Evolutionary conservation across 2,329 filamentous ascomycete species (phyloP).

Genomic region (Fusarium dimerum): DNA sequence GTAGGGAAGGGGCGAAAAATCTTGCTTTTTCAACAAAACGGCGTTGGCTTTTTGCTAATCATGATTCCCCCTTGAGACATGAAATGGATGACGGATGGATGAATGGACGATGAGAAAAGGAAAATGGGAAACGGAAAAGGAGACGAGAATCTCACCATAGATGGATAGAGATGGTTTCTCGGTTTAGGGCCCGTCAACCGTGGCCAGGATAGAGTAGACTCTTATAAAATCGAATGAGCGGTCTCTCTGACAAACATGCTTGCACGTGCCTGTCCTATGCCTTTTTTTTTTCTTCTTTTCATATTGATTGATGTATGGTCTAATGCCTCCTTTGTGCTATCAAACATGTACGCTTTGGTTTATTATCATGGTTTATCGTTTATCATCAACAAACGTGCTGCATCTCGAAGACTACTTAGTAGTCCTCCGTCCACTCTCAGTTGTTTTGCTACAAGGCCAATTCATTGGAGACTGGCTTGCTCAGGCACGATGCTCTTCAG

Average conservation of each 20-base stretch:
- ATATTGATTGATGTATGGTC: neutral
- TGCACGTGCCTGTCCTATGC: conserved; percentile 3
- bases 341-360: no score
- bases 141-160: conserved; percentile 18
- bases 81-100: conserved; percentile 30
- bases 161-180: conserved; percentile 24
- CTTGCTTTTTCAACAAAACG: conserved; percentile 44
- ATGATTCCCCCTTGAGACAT: conserved; percentile 37
- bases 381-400: neutral
- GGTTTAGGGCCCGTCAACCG: conserved; percentile 45
- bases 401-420: no score
- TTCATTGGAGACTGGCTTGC: conserved; percentile 47
- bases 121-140: no score
- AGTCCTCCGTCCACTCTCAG: neutral
- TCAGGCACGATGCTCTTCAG: conserved; percentile 73
- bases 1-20: conserved; percentile 36
- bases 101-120: conserved; percentile 14
- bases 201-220: conserved; percentile 36
- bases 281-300: neutral
- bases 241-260: conserved; percentile 3
- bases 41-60: conserved; percentile 41
- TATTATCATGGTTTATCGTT: no score
- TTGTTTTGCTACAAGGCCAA: neutral
- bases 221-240: conserved; percentile 23
- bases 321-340: neutral